Percentiles rank a stretch among this genome's conserved stretches.
Conservation (phyloP, 805 yeast species). For the Wickerhamiella musiphila region DNA sequence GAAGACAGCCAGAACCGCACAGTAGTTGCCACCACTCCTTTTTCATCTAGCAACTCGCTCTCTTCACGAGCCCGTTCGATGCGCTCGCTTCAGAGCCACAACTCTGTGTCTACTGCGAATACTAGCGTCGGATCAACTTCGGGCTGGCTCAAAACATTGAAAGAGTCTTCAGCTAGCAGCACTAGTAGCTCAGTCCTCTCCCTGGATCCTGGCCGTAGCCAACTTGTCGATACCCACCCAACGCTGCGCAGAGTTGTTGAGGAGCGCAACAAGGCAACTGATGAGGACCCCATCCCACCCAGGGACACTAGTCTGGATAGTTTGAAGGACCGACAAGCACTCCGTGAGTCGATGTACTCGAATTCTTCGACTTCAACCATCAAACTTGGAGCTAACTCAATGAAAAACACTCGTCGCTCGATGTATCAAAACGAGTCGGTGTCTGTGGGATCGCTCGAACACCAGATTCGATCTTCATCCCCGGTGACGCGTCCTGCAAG, state of each 20-base stretch:
- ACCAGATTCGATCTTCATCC: too few species aligned
- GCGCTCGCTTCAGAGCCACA: background rate
- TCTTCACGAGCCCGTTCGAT: slow-evolving; percentile 1
- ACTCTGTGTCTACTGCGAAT: slow-evolving; percentile 5
- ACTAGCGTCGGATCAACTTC: slow-evolving; percentile 7
- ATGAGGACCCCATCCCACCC: background rate
- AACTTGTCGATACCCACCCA: slow-evolving; percentile 4
- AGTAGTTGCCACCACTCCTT: slow-evolving; percentile 3
- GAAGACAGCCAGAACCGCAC: slow-evolving; percentile 6
- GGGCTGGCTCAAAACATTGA: slow-evolving; percentile 8
- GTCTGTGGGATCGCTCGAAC: too few species aligned
- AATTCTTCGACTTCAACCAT: too few species aligned
- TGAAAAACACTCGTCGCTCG: too few species aligned
- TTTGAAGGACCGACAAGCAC: too few species aligned
- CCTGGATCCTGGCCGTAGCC: slow-evolving; percentile 7
- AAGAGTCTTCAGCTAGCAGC: slow-evolving; percentile 1
- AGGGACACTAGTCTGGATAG: too few species aligned
- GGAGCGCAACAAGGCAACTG: slow-evolving; percentile 1
- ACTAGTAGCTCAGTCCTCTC: background rate
- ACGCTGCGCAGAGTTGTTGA: slow-evolving; percentile 6
- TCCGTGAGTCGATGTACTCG: too few species aligned
- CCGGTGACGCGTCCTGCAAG: background rate
- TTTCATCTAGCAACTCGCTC: background rate
- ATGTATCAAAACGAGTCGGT: too few species aligned
- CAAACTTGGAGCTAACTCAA: too few species aligned